phyloP scores from a whole-genome alignment of 2,329 filamentous ascomycete genomes.

The Lachnum nothofagi region DNA sequence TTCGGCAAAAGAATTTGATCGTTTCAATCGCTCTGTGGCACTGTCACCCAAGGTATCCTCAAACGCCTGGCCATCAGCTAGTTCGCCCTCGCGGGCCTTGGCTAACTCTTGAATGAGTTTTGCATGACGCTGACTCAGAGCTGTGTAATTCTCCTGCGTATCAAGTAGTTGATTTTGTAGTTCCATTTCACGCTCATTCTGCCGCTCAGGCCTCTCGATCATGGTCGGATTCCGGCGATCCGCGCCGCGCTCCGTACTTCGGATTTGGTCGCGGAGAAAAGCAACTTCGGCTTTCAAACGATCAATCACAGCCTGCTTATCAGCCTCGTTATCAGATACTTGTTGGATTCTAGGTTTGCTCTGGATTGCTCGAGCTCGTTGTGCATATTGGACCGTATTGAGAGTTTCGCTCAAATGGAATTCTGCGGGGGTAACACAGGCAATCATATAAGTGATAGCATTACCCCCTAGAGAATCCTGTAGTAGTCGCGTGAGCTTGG shows the following conservation, averaged over 20 bases:
- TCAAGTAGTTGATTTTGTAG: slow-evolving; percentile 92
- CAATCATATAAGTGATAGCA: slow-evolving; percentile 99
- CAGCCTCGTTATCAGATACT: slow-evolving; percentile 69
- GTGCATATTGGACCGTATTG: slow-evolving; percentile 96
- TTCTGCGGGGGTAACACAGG: slow-evolving; percentile 92
- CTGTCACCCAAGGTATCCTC: slow-evolving; percentile 67
- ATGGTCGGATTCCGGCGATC: slow-evolving; percentile 48
- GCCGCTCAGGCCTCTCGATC: slow-evolving; percentile 71
- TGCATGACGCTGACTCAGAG: slow-evolving; percentile 88
- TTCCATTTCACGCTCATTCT: slow-evolving; percentile 79
- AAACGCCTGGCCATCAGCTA: slow-evolving; percentile 50
- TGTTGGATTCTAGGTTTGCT: slow-evolving; percentile 96
- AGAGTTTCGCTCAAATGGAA: slow-evolving; percentile 97
- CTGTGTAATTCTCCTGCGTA: slow-evolving; percentile 87
- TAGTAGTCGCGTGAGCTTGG: slow-evolving; percentile 87
- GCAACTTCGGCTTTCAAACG: slow-evolving; percentile 88
- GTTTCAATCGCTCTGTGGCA: slow-evolving; percentile 81
- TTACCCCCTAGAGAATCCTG: slow-evolving; percentile 96
- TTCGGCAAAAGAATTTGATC: slow-evolving; percentile 92
- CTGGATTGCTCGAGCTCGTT: slow-evolving; percentile 91
- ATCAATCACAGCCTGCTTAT: slow-evolving; percentile 91
- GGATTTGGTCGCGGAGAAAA: slow-evolving; percentile 89
- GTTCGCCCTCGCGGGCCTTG: slow-evolving; percentile 69
- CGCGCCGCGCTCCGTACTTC: slow-evolving; percentile 68
- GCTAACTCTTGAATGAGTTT: slow-evolving; percentile 91